These are phyloP conservation scores for Orychophragmus violaceus DNA, from an alignment of 345 rosid genomes.

Conservation along the genomic window DNA sequence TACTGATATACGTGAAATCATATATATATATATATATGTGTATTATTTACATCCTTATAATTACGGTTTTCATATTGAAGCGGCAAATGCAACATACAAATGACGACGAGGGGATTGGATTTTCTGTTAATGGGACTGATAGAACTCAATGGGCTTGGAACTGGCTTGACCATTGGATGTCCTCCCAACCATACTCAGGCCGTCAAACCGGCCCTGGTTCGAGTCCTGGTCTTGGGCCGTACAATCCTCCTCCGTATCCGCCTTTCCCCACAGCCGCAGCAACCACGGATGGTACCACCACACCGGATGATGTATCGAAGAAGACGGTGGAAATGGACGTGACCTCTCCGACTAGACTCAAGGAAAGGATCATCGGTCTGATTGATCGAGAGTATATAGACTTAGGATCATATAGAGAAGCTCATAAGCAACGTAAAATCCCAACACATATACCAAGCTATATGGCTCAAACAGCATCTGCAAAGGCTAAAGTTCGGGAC, in stretches of 20 bases:
- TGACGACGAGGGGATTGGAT: constrained; percentile 30
- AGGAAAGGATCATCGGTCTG: constrained; percentile 17
- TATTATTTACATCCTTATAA: background rate
- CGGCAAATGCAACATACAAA: constrained; percentile 37
- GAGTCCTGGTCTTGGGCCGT: constrained; percentile 38
- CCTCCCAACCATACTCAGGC: constrained; percentile 54
- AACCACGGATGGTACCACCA: constrained; percentile 37
- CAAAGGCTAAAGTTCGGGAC: constrained; percentile 71
- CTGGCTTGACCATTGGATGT: constrained; percentile 96
- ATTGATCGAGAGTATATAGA: constrained; percentile 30
- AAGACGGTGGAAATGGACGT: constrained; percentile 80
- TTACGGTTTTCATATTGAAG: constrained; percentile 13
- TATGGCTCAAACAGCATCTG: constrained; percentile 85
- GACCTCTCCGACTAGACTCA: constrained; percentile 32
- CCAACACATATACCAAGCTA: constrained; percentile 57
- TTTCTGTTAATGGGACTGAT: constrained; percentile 37
- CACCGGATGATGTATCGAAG: constrained; percentile 65
- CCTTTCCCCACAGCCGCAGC: constrained; percentile 40
- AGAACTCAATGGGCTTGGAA: constrained; percentile 83
- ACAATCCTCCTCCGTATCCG: constrained; percentile 45
- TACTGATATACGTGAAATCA: background rate
- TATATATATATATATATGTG: too few species aligned
- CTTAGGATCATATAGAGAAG: constrained; percentile 27
- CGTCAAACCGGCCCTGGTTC: constrained; percentile 37
- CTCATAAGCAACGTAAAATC: constrained; percentile 32